These are phyloP conservation scores for Saturnispora sekii DNA, from an alignment of 805 yeast genomes.

Conservation along the genomic window DNA sequence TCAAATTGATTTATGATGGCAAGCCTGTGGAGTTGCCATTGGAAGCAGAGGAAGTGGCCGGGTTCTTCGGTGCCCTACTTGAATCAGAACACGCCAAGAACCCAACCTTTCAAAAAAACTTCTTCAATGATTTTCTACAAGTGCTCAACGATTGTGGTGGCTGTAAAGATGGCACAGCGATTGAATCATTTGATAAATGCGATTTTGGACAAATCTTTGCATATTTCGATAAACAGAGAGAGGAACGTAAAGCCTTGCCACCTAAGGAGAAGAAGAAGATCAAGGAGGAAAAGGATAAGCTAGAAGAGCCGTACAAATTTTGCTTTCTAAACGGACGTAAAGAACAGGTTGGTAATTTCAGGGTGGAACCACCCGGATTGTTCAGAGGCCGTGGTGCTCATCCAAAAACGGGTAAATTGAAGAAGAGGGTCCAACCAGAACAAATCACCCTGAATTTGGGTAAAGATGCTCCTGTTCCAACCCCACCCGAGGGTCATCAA, in stretches of 20 bases:
- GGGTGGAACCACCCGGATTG: conserved; percentile 93
- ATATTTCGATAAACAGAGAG: conserved; percentile 58
- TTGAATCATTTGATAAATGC: conserved; percentile 53
- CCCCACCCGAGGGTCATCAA: conserved; percentile 74
- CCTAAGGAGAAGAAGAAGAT: conserved; percentile 66
- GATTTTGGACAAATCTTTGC: conserved; percentile 71
- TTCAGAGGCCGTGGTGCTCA: conserved; percentile 96
- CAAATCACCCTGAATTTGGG: conserved; percentile 80
- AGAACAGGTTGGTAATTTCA: conserved; percentile 88
- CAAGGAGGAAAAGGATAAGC: conserved; percentile 60
- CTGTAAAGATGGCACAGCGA: conserved; percentile 33
- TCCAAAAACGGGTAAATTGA: conserved; percentile 89
- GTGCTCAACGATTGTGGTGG: conserved; percentile 70
- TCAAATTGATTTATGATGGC: conserved; percentile 68
- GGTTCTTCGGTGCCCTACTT: conserved; percentile 82
- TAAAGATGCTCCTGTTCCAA: conserved; percentile 60
- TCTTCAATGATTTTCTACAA: conserved; percentile 65
- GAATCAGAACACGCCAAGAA: conserved; percentile 85
- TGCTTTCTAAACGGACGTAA: conserved; percentile 80
- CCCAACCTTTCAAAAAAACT: conserved; percentile 78
- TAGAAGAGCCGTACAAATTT: conserved; percentile 72
- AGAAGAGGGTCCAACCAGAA: conserved; percentile 81
- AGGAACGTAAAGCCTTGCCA: conserved; percentile 59
- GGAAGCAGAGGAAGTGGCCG: conserved; percentile 94
- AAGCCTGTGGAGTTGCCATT: conserved; percentile 64